phyloP scores from a whole-genome alignment of 257 asterid genomes.

The Cruciata laevipes region DNA sequence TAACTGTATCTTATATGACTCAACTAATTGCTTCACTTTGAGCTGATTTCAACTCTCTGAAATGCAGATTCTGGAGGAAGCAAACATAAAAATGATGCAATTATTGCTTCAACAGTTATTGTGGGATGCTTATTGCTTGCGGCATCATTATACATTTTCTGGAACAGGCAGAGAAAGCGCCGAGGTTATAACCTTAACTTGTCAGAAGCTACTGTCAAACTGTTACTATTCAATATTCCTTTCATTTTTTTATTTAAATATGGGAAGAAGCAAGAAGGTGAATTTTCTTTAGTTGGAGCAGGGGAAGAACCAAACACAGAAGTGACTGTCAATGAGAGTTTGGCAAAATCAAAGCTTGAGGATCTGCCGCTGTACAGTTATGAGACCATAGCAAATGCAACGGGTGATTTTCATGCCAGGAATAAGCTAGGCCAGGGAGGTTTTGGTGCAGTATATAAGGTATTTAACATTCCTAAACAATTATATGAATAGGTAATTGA shows the following conservation, averaged over 20 bases:
- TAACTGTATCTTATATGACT: too few relatives aligned
- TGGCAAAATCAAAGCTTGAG: conserved; percentile 1
- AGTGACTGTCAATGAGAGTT: neutral
- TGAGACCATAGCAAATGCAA: conserved; percentile 36
- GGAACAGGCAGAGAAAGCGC: neutral
- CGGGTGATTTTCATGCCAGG: conserved; percentile 32
- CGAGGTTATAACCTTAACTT: neutral
- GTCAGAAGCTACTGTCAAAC: neutral
- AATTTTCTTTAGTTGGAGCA: neutral
- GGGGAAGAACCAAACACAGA: neutral
- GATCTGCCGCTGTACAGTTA: conserved; percentile 17
- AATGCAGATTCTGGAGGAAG: neutral
- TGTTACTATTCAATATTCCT: too few relatives aligned
- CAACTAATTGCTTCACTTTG: too few relatives aligned
- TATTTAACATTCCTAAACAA: conserved; percentile 4
- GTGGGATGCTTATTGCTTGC: neutral
- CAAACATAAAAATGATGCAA: neutral
- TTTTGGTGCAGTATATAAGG: conserved; percentile 65
- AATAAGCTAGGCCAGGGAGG: conserved; percentile 58
- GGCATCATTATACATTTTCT: neutral
- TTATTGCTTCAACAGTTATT: neutral
- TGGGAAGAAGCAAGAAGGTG: neutral
- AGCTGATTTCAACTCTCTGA: neutral
- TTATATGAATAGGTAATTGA: neutral
- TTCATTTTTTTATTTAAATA: too few relatives aligned